phyloP scores from a whole-genome alignment of 78 protist genomes.

The Isochrysis galbana region DNA sequence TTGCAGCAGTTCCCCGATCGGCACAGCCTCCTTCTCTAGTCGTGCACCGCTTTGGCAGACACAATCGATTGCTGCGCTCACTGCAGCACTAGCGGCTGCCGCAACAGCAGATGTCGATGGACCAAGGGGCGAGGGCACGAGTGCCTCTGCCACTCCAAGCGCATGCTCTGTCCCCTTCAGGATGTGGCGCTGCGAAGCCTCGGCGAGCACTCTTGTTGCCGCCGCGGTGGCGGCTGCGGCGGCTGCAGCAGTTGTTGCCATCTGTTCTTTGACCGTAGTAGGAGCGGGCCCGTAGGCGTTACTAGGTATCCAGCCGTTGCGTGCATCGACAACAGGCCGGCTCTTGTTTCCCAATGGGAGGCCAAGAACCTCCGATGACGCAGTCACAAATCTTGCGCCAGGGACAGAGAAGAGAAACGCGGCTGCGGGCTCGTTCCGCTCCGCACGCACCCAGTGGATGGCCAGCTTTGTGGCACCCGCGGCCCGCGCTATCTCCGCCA shows the following conservation, averaged over 20 bases:
- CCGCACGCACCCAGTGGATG: neutral
- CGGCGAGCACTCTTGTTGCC: neutral
- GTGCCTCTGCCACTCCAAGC: too few species aligned
- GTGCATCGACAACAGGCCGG: too few species aligned
- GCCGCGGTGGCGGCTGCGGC: neutral
- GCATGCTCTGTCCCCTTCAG: too few species aligned
- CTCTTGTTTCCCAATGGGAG: neutral
- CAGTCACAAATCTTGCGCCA: neutral
- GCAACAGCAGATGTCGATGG: too few species aligned
- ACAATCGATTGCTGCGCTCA: neutral
- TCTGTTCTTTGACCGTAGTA: too few species aligned
- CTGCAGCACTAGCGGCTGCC: too few species aligned
- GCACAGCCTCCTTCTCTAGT: too few species aligned
- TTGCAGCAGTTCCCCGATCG: too few species aligned
- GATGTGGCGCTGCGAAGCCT: too few species aligned
- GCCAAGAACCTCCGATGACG: neutral
- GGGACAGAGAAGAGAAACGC: neutral
- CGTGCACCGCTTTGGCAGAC: neutral
- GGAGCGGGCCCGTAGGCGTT: too few species aligned
- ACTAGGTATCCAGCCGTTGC: too few species aligned
- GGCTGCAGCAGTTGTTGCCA: neutral
- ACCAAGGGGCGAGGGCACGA: too few species aligned
- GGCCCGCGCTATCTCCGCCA: neutral
- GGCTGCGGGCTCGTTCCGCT: conserved; percentile 11
- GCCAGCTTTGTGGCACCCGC: neutral